These are phyloP conservation scores for Tolypocladium tropicale DNA, from an alignment of 2,329 filamentous ascomycete genomes.

Conservation along the genomic window DNA sequence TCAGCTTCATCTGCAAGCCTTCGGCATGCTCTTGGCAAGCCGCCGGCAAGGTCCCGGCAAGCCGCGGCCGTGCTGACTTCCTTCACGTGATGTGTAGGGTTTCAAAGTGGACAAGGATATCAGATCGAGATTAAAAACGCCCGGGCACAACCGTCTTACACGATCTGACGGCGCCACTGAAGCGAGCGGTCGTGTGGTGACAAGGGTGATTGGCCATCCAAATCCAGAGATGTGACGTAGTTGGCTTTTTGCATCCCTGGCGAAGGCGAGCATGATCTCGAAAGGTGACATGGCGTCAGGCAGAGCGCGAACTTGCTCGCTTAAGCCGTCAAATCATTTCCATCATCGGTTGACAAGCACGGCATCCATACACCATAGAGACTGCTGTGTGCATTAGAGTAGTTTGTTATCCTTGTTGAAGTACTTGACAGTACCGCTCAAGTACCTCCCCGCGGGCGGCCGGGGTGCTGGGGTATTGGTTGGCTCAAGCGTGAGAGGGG, in stretches of 20 bases:
- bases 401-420: neutral
- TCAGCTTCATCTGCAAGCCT: neutral
- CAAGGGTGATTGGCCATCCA: neutral
- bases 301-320: too few relatives aligned
- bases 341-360: neutral
- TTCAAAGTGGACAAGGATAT: neutral
- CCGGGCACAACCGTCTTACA: neutral
- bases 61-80: neutral
- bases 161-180: neutral
- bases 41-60: too few relatives aligned
- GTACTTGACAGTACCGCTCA: neutral
- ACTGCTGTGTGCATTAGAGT: neutral
- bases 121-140: neutral
- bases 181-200: neutral
- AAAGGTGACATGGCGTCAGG: too few relatives aligned
- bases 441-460: neutral
- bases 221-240: neutral
- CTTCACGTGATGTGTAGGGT: neutral
- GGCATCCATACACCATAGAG: too few relatives aligned
- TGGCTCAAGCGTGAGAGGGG: neutral
- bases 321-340: neutral
- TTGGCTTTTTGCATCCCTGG: neutral
- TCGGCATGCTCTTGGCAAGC: too few relatives aligned
- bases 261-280: neutral
- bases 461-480: neutral